Percentiles rank a stretch among this genome's conserved stretches.
Conservation (phyloP, 1,139 yeast species). For the Geotrichum carabidarum region DNA sequence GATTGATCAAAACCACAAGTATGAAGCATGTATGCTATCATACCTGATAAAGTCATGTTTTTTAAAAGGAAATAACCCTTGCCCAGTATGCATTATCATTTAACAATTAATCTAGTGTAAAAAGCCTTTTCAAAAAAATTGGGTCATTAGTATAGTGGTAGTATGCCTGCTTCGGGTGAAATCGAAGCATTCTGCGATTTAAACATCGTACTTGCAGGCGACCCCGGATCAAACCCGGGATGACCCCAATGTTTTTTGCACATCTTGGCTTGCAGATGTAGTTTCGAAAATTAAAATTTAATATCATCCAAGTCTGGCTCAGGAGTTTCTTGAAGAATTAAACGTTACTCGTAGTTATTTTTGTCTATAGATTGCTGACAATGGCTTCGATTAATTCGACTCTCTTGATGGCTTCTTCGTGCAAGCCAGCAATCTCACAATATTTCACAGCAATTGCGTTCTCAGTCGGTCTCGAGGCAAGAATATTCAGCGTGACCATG, state of each 20-base stretch:
- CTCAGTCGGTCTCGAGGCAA: slow-evolving; percentile 12
- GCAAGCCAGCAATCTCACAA: slow-evolving; percentile 31
- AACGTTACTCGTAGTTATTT: not conserved
- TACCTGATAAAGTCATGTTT: no score
- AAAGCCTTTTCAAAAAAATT: not conserved
- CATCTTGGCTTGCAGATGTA: no score
- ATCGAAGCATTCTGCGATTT: slow-evolving; percentile 17
- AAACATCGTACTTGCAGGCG: slow-evolving; percentile 18
- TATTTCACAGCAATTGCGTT: slow-evolving; percentile 7
- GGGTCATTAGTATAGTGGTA: slow-evolving; percentile 22
- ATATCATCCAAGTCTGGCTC: no score
- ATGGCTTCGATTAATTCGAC: slow-evolving; percentile 16
- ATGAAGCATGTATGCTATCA: no score
- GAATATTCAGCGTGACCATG: slow-evolving; percentile 26
- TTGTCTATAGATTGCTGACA: slow-evolving; percentile 10
- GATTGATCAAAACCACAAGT: no score
- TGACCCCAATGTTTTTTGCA: slow-evolving; percentile 16
- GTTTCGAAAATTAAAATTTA: no score
- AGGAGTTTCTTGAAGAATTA: not conserved
- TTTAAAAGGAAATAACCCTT: no score
- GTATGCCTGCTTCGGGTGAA: slow-evolving; percentile 21
- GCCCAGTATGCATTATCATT: no score
- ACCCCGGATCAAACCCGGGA: slow-evolving; percentile 23
- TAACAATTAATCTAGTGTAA: not conserved
- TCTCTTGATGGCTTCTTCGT: slow-evolving; percentile 30